Evolutionary conservation across 177 flowering plant species (phyloP).

Genomic region (Telopea speciosissima): DNA sequence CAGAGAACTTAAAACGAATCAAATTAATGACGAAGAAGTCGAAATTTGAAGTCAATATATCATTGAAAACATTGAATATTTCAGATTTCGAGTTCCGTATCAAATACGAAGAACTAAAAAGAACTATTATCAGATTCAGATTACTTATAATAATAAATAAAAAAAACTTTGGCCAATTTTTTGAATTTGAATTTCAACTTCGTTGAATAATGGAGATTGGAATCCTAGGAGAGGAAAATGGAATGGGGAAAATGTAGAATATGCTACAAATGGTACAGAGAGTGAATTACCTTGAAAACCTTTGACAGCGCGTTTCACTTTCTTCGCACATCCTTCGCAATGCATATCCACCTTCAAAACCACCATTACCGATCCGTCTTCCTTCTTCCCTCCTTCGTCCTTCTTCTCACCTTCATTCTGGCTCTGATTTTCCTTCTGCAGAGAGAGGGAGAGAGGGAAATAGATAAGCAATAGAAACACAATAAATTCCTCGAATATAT

Average conservation of each 20-base stretch:
- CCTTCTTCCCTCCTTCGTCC: constrained; percentile 18
- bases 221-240: no score
- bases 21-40: not conserved
- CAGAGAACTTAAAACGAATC: not conserved
- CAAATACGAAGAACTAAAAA: no score
- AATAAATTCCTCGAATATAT: not conserved
- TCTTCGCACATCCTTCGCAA: constrained; percentile 44
- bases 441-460: not conserved
- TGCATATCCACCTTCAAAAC: constrained; percentile 41
- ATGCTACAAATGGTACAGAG: not conserved
- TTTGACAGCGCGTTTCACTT: constrained; percentile 27
- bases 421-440: constrained; percentile 16
- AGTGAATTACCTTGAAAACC: constrained; percentile 33
- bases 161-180: no score
- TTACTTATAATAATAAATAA: no score
- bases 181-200: no score
- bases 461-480: not conserved
- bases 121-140: no score
- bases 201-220: no score
- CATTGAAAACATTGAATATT: no score
- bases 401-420: constrained; percentile 1
- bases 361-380: constrained; percentile 16
- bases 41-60: not conserved
- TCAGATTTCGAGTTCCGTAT: no score
- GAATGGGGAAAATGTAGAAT: not conserved